phyloP scores from a whole-genome alignment of 1,284 basidiomycete genomes.

The Ceratobasidium sp. region DNA sequence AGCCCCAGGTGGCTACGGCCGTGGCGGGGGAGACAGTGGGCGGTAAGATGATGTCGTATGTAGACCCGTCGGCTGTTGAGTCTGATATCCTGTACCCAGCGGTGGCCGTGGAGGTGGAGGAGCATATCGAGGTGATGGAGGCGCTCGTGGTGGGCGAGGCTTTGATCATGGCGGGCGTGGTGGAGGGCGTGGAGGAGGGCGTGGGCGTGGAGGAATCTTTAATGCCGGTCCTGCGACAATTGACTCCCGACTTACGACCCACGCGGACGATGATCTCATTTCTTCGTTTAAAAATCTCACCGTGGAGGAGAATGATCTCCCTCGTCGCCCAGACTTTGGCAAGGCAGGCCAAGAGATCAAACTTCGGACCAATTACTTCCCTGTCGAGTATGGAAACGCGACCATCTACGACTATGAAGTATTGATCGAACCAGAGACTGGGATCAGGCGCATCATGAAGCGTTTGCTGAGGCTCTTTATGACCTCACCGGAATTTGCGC shows the following conservation, averaged over 20 bases:
- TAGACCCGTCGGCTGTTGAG: neutral
- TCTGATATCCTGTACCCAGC: neutral
- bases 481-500: constrained; percentile 67
- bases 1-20: constrained; percentile 29
- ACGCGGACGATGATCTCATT: constrained; percentile 69
- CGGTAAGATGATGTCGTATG: constrained; percentile 5
- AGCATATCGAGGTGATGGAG: constrained; percentile 57
- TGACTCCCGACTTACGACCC: constrained; percentile 71
- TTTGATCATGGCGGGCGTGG: constrained; percentile 51
- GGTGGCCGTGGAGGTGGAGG: constrained; percentile 54
- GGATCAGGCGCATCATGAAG: constrained; percentile 70
- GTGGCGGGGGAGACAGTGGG: constrained; percentile 31
- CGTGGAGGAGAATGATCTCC: constrained; percentile 65
- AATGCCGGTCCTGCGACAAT: constrained; percentile 61
- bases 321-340: constrained; percentile 77
- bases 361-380: constrained; percentile 81
- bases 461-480: constrained; percentile 81
- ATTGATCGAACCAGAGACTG: constrained; percentile 66
- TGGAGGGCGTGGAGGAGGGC: constrained; percentile 56
- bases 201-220: constrained; percentile 54
- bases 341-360: constrained; percentile 69
- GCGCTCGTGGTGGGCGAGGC: constrained; percentile 51
- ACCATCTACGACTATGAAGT: constrained; percentile 79
- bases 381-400: constrained; percentile 68
- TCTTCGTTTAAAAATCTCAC: constrained; percentile 60